Percentiles rank a stretch among this genome's conserved stretches.
These are phyloP conservation scores for Dionaea muscipula DNA, from an alignment of 179 eudicot species.

Conservation along the genomic window DNA sequence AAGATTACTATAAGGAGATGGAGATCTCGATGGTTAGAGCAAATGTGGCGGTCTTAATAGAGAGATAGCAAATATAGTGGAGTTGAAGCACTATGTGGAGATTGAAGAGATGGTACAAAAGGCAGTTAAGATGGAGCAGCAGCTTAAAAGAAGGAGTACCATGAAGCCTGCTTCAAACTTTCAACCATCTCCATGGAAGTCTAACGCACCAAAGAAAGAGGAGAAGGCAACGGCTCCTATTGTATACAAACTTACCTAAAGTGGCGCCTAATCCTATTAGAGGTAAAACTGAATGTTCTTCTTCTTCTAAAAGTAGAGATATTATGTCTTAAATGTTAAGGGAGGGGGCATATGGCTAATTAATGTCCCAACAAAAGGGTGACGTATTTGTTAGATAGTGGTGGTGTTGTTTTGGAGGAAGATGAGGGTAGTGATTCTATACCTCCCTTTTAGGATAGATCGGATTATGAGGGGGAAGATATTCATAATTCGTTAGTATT, in stretches of 20 bases:
- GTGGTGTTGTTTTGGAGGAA: too few relatives aligned
- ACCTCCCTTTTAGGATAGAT: too few relatives aligned
- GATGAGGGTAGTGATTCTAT: too few relatives aligned
- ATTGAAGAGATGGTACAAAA: not conserved
- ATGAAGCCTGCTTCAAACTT: too few relatives aligned
- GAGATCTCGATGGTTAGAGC: not conserved
- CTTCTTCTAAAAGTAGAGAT: not conserved
- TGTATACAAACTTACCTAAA: too few relatives aligned
- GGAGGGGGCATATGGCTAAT: not conserved
- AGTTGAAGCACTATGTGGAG: constrained; percentile 1
- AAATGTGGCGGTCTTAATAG: not conserved
- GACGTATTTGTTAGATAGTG: too few relatives aligned
- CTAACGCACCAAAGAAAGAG: too few relatives aligned
- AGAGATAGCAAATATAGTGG: not conserved
- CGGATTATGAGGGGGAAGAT: too few relatives aligned
- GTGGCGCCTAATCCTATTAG: not conserved
- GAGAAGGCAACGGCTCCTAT: too few relatives aligned
- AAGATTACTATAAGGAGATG: constrained; percentile 4
- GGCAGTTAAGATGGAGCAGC: not conserved
- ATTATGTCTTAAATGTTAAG: not conserved
- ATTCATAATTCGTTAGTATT: too few relatives aligned
- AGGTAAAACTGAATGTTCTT: not conserved
- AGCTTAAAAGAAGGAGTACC: too few relatives aligned
- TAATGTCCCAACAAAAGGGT: not conserved
- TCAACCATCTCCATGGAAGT: too few relatives aligned